Base-by-base conservation (phyloP, 2,329 filamentous ascomycete species). In the Neopestalotiopsis clavispora region DNA sequence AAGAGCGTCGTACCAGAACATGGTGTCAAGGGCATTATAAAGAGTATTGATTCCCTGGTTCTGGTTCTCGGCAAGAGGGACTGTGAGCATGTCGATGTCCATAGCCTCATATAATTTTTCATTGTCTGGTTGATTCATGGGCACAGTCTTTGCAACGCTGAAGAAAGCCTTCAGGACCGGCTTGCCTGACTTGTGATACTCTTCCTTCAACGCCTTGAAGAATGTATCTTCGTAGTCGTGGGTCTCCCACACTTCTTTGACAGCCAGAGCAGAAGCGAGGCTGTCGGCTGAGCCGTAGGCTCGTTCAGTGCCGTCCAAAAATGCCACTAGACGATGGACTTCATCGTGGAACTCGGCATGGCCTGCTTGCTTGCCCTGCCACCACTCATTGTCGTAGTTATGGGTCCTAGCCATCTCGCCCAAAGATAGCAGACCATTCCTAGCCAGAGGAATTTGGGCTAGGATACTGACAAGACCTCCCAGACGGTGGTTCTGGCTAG, bases 321-420 rank as follows among this genome's bases (percentile, higher is more conserved):
- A 91, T 10, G 88, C 89, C 80, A 91, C 85, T 4, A 91, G 76
- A 14, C 89, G 86, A 72, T 91, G 89, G 1, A 90, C 72, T 75
- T 91, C 89, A 30, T 88, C 82, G 65, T 80, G 77, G 69, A 88
- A 81, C 20, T 82, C 77, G 13, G 83, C 77, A 62, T 76, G 77
- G 9, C 45, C 45, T 52, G 90, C 90, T 9, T 81, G 75, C 61
- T 84, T 81, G 3, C 89, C 89, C 70, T 83, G 85, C 89, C 89
- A 91, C 89, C 89, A 91, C 69, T 88, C 84, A 13, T 79, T 80
- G 71, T 87, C 83, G 71, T 85, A 82, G 1, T 89, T 88, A 71
- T 91, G 91, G 42, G 80, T 83, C 1, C 78, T 73, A 2, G 83
- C 78, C 4, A 82, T 76, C 3, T 75, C 67, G 1, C 84, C 84